These are phyloP conservation scores for Trichoderma semiorbis DNA, from an alignment of 2,329 filamentous ascomycete genomes.

Conservation along the genomic window DNA sequence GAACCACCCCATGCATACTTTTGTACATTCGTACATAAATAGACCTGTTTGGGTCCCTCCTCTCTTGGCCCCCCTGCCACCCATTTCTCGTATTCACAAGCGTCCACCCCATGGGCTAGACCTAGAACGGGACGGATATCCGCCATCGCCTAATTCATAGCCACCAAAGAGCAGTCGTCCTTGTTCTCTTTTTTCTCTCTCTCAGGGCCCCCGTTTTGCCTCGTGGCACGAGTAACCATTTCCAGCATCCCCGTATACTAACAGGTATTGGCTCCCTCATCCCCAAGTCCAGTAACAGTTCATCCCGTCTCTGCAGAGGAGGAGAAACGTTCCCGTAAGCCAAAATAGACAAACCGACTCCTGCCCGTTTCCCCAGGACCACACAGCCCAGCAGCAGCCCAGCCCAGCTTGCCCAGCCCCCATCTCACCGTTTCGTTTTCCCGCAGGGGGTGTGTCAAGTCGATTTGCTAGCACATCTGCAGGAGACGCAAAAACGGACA, in stretches of 20 bases:
- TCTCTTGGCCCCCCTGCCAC: background rate
- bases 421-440: background rate
- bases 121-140: conserved; percentile 10
- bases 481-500: background rate
- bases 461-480: background rate
- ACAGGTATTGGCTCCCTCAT: background rate
- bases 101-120: conserved; percentile 8
- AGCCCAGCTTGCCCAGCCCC: background rate
- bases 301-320: background rate
- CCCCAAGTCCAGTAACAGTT: background rate
- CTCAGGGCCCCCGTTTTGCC: background rate
- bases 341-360: background rate
- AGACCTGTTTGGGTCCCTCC: background rate
- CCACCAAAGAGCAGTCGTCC: background rate
- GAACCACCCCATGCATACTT: background rate
- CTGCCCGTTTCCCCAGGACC: background rate
- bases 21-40: conserved; percentile 3
- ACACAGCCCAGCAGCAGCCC: background rate
- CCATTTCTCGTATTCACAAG: conserved; percentile 15
- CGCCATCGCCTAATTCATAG: conserved; percentile 9
- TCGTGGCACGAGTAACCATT: background rate
- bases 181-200: background rate
- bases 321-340: background rate
- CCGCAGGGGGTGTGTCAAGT: background rate
- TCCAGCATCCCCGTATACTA: background rate